These are phyloP conservation scores for Ogataea angusta DNA, from an alignment of 805 yeast species.

Conservation along the genomic window DNA sequence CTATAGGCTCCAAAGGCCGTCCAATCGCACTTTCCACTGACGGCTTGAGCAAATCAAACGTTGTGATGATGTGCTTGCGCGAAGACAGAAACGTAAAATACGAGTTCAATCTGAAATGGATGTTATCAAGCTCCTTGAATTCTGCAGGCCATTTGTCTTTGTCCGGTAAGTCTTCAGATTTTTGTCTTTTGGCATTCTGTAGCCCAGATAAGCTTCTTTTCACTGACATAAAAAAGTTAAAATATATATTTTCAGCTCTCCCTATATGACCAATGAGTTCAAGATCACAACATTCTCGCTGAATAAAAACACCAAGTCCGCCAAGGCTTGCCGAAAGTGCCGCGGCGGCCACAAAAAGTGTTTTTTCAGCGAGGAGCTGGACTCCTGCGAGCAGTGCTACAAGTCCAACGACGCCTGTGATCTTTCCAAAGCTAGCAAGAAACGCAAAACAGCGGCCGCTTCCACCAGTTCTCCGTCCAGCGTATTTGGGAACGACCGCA, in stretches of 20 bases:
- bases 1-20: slow-evolving; percentile 44
- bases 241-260: neutral
- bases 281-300: slow-evolving; percentile 18
- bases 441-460: neutral
- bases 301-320: slow-evolving; percentile 14
- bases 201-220: slow-evolving; percentile 4
- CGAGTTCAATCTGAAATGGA: slow-evolving; percentile 54
- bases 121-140: slow-evolving; percentile 41
- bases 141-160: slow-evolving; percentile 26
- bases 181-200: slow-evolving; percentile 5
- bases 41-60: slow-evolving; percentile 49
- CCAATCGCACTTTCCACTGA: slow-evolving; percentile 50
- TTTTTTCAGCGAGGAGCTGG: slow-evolving; percentile 8
- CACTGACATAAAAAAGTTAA: slow-evolving; percentile 1
- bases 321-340: slow-evolving; percentile 28
- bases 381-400: slow-evolving; percentile 15
- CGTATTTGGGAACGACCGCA: slow-evolving; percentile 22
- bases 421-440: neutral
- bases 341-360: slow-evolving; percentile 27
- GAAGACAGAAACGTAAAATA: slow-evolving; percentile 61
- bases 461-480: neutral
- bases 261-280: slow-evolving; percentile 3
- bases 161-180: neutral
- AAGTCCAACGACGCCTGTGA: slow-evolving; percentile 13
- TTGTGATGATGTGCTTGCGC: slow-evolving; percentile 56